These are phyloP conservation scores for Xerocomellus intermedius DNA, from an alignment of 768 basidiomycete species.

Conservation along the genomic window DNA sequence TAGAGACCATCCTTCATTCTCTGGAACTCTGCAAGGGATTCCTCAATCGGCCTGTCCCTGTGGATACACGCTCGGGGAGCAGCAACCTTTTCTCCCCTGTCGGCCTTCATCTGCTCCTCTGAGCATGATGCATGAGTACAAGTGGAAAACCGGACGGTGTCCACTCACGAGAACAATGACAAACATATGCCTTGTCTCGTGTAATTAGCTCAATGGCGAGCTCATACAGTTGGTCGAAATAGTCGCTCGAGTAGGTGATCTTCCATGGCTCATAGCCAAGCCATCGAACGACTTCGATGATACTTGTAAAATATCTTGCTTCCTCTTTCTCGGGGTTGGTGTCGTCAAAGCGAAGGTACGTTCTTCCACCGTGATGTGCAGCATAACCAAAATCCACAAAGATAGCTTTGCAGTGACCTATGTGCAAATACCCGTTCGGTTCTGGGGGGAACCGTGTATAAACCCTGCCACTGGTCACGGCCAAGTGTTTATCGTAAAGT, in stretches of 20 bases:
- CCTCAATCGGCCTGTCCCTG: conserved; percentile 78
- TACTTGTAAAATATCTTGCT: conserved; percentile 92
- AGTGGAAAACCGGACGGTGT: not conserved
- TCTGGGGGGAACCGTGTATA: conserved; percentile 98
- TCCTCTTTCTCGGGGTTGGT: conserved; percentile 99
- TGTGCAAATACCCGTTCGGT: conserved; percentile 94
- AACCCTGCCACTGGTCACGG: conserved; percentile 76
- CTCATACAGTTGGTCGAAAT: conserved; percentile 84
- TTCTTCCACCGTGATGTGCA: conserved; percentile 86
- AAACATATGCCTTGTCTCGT: conserved; percentile 91
- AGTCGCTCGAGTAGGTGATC: conserved; percentile 98
- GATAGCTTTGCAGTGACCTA: conserved; percentile 98
- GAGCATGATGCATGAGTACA: conserved; percentile 8
- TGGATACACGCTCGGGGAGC: conserved; percentile 85
- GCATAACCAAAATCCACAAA: conserved; percentile 99
- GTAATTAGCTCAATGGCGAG: conserved; percentile 87
- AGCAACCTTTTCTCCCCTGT: conserved; percentile 83
- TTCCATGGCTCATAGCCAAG: conserved; percentile 97
- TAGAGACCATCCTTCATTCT: conserved; percentile 91
- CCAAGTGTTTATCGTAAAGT: conserved; percentile 79
- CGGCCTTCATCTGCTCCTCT: conserved; percentile 92
- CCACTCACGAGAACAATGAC: conserved; percentile 88
- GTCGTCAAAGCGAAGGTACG: conserved; percentile 95
- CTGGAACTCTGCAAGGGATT: conserved; percentile 86
- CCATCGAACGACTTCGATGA: conserved; percentile 94